A percentile compares a stretch with the other conserved stretches of the same genome.
phyloP scores from a whole-genome alignment of 768 basidiomycete genomes.

The Macrolepiota dolichaula region DNA sequence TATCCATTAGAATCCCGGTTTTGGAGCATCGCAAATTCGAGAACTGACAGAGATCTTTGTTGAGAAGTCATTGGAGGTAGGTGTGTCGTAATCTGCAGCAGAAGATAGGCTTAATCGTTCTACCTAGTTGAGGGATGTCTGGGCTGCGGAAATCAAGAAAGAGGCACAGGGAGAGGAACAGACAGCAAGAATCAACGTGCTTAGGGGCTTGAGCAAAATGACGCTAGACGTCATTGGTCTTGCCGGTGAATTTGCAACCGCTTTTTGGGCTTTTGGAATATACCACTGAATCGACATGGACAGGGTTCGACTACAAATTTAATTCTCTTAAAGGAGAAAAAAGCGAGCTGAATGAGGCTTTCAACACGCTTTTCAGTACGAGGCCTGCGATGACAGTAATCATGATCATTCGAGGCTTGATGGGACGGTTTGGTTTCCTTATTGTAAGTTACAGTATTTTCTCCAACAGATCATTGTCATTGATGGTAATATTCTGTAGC shows the following conservation, averaged over 20 bases:
- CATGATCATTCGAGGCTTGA: constrained; percentile 26
- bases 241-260: constrained; percentile 39
- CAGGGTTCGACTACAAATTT: constrained; percentile 35
- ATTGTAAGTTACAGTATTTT: neutral
- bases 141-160: constrained; percentile 31
- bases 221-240: constrained; percentile 78
- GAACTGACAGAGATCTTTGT: constrained; percentile 55
- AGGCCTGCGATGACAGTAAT: constrained; percentile 32
- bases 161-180: constrained; percentile 15
- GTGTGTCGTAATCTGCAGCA: neutral
- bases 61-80: constrained; percentile 51
- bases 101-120: neutral
- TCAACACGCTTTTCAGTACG: constrained; percentile 45
- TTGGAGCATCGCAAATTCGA: constrained; percentile 56
- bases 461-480: neutral
- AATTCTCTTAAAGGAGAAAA: constrained; percentile 28
- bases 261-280: neutral
- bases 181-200: constrained; percentile 46
- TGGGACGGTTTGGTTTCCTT: constrained; percentile 27
- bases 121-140: constrained; percentile 47
- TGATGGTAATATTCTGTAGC: constrained; percentile 19
- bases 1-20: constrained; percentile 57
- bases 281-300: neutral
- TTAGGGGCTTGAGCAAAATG: constrained; percentile 61
- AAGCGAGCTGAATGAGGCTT: constrained; percentile 52